A percentile compares a stretch with the other conserved stretches of the same genome.
Conservation (phyloP, 495 filamentous ascomycete genomes). For the Aspergillus bertholletiae region DNA sequence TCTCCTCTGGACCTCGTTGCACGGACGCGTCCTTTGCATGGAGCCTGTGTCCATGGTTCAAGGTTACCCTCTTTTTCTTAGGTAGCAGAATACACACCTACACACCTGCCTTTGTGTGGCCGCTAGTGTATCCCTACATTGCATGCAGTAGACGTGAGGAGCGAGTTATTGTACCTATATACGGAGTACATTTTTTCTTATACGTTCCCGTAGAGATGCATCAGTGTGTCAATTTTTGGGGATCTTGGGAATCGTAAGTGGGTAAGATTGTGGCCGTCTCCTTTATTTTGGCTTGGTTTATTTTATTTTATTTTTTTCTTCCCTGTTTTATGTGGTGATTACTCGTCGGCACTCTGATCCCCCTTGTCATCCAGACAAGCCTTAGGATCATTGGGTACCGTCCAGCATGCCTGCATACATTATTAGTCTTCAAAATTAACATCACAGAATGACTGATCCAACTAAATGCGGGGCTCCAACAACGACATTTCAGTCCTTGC, state of each 20-base stretch:
- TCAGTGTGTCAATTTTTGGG: no score
- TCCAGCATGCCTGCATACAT: constrained; percentile 15
- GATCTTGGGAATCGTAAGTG: no score
- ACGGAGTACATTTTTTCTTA: no score
- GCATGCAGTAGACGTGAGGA: background rate
- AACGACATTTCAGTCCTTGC: background rate
- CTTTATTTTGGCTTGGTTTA: background rate
- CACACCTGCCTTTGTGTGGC: no score
- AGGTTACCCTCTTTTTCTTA: background rate
- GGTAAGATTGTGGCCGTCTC: no score
- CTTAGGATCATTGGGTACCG: constrained; percentile 17
- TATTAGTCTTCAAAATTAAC: constrained; percentile 9
- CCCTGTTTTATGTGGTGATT: no score
- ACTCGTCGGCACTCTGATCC: no score
- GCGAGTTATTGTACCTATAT: background rate
- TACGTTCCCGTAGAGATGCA: no score
- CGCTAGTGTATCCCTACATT: no score
- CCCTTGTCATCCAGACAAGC: constrained; percentile 1
- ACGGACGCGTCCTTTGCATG: background rate
- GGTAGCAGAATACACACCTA: background rate
- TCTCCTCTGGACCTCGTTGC: background rate
- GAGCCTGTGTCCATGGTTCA: background rate
- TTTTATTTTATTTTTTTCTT: background rate
- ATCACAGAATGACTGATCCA: constrained; percentile 6
- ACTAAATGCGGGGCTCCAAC: constrained; percentile 16